phyloP scores from a whole-genome alignment of 192 early-diverging fungal genomes.

The Rhizophagus clarus region DNA sequence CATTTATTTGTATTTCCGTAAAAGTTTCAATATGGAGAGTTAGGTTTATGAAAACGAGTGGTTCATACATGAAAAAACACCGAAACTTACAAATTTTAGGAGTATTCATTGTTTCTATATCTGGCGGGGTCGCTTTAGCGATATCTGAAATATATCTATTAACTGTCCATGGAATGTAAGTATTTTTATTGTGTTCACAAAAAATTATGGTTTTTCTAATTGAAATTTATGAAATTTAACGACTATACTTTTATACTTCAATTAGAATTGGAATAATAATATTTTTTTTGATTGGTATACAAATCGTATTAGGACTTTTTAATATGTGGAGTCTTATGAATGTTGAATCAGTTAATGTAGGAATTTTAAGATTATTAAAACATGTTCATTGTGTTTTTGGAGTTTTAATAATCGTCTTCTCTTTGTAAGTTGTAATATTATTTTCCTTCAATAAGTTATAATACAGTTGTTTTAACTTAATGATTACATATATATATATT shows the following conservation, averaged over 20 bases:
- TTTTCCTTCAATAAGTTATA: background rate
- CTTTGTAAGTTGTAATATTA: slow-evolving; percentile 6
- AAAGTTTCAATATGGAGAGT: slow-evolving; percentile 23
- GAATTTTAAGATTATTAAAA: slow-evolving; percentile 19
- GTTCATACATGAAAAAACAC: slow-evolving; percentile 14
- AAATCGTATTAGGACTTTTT: slow-evolving; percentile 20
- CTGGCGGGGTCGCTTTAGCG: slow-evolving; percentile 30
- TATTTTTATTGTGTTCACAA: background rate
- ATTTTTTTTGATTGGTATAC: background rate
- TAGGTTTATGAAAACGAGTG: slow-evolving; percentile 13
- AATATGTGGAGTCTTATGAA: slow-evolving; percentile 7
- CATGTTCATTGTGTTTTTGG: slow-evolving; percentile 13
- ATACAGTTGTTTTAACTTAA: background rate
- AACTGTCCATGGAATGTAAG: background rate
- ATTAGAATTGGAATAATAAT: slow-evolving; percentile 27
- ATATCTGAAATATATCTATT: background rate
- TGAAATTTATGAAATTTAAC: background rate
- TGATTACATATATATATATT: too few relatives aligned
- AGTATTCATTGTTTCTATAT: slow-evolving; percentile 12
- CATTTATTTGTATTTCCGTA: background rate
- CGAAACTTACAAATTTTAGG: slow-evolving; percentile 30
- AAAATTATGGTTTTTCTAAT: too few relatives aligned
- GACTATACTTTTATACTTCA: too few relatives aligned
- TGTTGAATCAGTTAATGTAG: slow-evolving; percentile 25
- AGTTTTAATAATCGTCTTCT: background rate